Evolutionary conservation across 768 basidiomycete genomes (phyloP).

Genomic region (Saitozyma sp.): DNA sequence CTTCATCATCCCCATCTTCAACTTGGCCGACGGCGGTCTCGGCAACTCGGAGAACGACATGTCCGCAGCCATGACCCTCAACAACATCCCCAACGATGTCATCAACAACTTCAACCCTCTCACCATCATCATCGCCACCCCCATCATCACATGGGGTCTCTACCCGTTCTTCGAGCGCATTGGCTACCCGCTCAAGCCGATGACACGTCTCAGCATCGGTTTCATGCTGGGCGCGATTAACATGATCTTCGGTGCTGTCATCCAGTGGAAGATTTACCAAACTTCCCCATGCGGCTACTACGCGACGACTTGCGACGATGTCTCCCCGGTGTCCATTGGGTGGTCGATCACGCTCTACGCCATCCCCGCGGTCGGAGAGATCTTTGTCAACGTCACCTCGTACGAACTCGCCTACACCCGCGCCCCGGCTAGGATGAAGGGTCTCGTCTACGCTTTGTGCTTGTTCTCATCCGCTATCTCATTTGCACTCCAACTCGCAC

Average conservation of each 20-base stretch:
- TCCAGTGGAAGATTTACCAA: constrained; percentile 50
- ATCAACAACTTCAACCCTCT: constrained; percentile 52
- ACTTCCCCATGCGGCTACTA: constrained; percentile 48
- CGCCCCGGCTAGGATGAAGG: constrained; percentile 51
- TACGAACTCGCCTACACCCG: constrained; percentile 53
- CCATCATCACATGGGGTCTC: constrained; percentile 45
- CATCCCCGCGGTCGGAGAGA: constrained; percentile 43
- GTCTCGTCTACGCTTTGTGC: constrained; percentile 48
- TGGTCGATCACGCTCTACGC: constrained; percentile 43
- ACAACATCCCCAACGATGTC: constrained; percentile 51
- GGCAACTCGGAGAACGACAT: constrained; percentile 42
- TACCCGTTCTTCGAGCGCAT: constrained; percentile 40
- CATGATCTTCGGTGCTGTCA: constrained; percentile 48
- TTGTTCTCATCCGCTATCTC: constrained; percentile 49
- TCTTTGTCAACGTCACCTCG: constrained; percentile 50
- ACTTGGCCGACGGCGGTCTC: constrained; percentile 47
- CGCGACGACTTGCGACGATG: constrained; percentile 42
- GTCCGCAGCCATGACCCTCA: constrained; percentile 46
- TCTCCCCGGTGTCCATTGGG: constrained; percentile 40
- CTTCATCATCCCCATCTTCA: constrained; percentile 49
- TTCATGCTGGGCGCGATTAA: constrained; percentile 28
- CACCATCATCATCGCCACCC: constrained; percentile 43
- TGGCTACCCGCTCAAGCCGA: constrained; percentile 43
- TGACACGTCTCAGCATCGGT: constrained; percentile 43
- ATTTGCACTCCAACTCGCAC: constrained; percentile 43